Evolutionary conservation across 2,329 filamentous ascomycete species (phyloP), one percentile per base, ranked within the genome.

Genomic region (Epichloe hybrida): DNA sequence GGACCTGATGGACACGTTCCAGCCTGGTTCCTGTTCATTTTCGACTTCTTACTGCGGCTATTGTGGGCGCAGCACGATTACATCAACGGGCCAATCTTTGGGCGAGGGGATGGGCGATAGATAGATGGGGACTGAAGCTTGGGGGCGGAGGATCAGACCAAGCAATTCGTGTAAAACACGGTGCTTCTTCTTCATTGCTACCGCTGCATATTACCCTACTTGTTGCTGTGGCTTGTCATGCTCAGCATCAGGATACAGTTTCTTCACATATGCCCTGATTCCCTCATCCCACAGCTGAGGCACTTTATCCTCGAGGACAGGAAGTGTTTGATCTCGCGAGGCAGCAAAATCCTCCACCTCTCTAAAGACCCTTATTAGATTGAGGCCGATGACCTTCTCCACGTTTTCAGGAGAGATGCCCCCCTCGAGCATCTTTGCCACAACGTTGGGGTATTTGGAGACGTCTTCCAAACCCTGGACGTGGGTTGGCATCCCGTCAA

Each of bases 401-500:
- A 50, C 21, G 13, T 49, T 31, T 15, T 54, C 52, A 20, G 47
- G 2, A 37, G 35, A 37, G 12, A 54, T 20, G 5, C 54, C 54
- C 5, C 52, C 45, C 35, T 21, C 34, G 9, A 56, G 40, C 9
- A 55, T 38, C 39, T 50, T 46, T 11, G 42, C 50, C 15, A 69
- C 53, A 12, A 68, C 50, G 13, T 43, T 53, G 20, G 88, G 88
- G 59, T 81, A 93, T 62, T 84, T 86, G 44, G 81, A 82, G 4
- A 93, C 87, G 64, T 93, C 87, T 27, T 90, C 86, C 50, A 95
- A 64, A 52, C 69, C 63, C 0, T 88, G 86, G 4, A 80, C 82
- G 2, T 57, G 64, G 2, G 66, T 63, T 15, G 35, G 35, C 53
- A 87, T 88, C 11, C 77, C 89, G 63, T 95, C 88, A 62, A 86